These are phyloP conservation scores for Hypoxylon fragiforme DNA, from an alignment of 495 filamentous ascomycete species.

Conservation along the genomic window DNA sequence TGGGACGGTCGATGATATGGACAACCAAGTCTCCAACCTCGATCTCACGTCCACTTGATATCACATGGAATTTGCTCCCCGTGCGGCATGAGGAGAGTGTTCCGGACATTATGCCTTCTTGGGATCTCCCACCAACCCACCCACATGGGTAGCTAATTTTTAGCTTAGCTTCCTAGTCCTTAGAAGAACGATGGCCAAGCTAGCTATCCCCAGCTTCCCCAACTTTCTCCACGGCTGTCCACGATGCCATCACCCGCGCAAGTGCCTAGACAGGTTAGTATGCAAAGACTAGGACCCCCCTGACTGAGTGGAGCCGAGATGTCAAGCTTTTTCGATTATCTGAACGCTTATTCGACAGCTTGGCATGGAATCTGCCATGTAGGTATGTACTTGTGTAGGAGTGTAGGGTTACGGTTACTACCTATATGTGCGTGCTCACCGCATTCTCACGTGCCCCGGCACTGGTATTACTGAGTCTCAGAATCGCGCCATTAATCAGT, in stretches of 20 bases:
- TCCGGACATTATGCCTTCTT: constrained; percentile 30
- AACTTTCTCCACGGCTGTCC: constrained; percentile 33
- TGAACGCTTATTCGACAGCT: constrained; percentile 19
- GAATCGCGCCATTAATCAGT: constrained; percentile 1
- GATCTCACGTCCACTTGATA: constrained; percentile 2
- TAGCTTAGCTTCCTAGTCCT: constrained; percentile 12
- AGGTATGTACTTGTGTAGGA: no score
- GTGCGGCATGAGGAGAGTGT: constrained; percentile 1
- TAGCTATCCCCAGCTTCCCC: constrained; percentile 28
- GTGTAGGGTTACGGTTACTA: constrained; percentile 9
- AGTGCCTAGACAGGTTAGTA: no score
- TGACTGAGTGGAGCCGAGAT: constrained; percentile 9
- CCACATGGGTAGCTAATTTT: constrained; percentile 32
- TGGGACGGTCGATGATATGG: constrained; percentile 27
- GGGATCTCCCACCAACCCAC: constrained; percentile 19
- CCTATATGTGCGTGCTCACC: constrained; percentile 2
- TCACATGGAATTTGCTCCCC: constrained; percentile 25
- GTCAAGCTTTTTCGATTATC: constrained; percentile 20
- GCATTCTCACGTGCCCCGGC: background rate
- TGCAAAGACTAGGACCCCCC: constrained; percentile 6
- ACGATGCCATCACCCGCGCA: no score
- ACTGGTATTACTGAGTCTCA: constrained; percentile 5
- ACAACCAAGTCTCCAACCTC: constrained; percentile 12
- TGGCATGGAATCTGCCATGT: background rate
- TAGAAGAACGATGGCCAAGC: constrained; percentile 1